Evolutionary conservation across 169 alveolate species (phyloP), one percentile per base, ranked within the genome.

Genomic region (Babesia microti): DNA sequence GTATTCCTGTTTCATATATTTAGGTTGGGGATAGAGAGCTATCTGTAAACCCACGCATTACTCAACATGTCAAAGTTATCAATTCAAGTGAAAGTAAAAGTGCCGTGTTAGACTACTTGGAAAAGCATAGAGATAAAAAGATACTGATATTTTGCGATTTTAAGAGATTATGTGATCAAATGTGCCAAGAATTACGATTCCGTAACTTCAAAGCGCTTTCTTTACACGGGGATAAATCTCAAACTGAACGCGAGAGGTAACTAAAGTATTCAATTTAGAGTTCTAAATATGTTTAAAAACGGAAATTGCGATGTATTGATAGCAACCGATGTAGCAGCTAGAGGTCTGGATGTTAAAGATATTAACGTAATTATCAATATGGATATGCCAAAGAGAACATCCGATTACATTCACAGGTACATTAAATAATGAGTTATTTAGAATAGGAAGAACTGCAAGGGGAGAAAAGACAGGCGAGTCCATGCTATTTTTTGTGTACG

Each of bases 401-500:
- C 71, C 37, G 92, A 88, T 61, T 91, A 87, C 44, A 76, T 81
- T 26, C 91, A 81, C 56, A 50, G 97, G 67, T 32, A 27, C n/a
- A 30, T 50, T 47, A 11, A n/a, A 34, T 15, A 24, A 6, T 34
- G 11, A 46, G 18, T 67, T 75, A 22, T 83, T 83, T 37, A 84
- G 98, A 54, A 92, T 95, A 6, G 98, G 98, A 15, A 72, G 98
- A 37, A 93, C 95, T 4, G 98, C 96, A 18, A 82, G 91, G 29
- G 89, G 84, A 40, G 94, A 89, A 39, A 75, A 78, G 28, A 81
- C 78, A 27, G 97, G 97, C 15, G 53, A 44, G 26, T 52, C 85
- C 6, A 30, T 75, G 22, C 60, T 75, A 23, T 55, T 53, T n/a
- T 59, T 75, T 42, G 58, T 73, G 12, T 53, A 41, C 29, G 85